phyloP scores from a whole-genome alignment of 495 filamentous ascomycete genomes.

The Gamarada debralockiae region DNA sequence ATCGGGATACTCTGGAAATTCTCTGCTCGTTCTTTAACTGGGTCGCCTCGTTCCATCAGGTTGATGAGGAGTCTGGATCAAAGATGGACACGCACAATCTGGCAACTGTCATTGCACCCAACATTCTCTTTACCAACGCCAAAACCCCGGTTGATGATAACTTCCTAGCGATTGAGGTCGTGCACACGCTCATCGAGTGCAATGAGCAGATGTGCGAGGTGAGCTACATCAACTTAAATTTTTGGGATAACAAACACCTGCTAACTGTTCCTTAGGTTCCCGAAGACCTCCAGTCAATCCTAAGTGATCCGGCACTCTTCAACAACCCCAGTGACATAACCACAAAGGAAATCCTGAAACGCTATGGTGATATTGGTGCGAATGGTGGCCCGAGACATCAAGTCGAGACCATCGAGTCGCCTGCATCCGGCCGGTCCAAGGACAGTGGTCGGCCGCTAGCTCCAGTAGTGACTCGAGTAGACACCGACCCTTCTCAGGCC shows the following conservation, averaged over 20 bases:
- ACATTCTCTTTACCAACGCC: slow-evolving; percentile 77
- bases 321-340: slow-evolving; percentile 81
- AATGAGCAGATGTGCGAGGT: slow-evolving; percentile 98
- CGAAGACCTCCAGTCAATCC: slow-evolving; percentile 80
- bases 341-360: slow-evolving; percentile 92
- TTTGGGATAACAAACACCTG: slow-evolving; percentile 1
- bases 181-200: slow-evolving; percentile 82
- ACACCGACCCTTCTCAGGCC: slow-evolving; percentile 71
- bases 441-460: slow-evolving; percentile 36
- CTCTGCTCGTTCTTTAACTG: slow-evolving; percentile 96
- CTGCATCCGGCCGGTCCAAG: slow-evolving; percentile 43
- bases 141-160: slow-evolving; percentile 69
- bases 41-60: slow-evolving; percentile 93
- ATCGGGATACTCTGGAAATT: slow-evolving; percentile 93
- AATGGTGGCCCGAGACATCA: slow-evolving; percentile 56
- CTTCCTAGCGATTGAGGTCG: slow-evolving; percentile 88
- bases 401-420: slow-evolving; percentile 44
- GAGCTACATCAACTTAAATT: slow-evolving; percentile 33
- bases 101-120: slow-evolving; percentile 96
- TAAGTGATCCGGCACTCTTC: slow-evolving; percentile 79
- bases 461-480: slow-evolving; percentile 59
- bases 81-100: slow-evolving; percentile 99
- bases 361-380: slow-evolving; percentile 72
- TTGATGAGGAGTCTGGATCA: slow-evolving; percentile 87
- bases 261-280: slow-evolving; percentile 64